Evolutionary conservation across 352 stramenopile genomes (phyloP).

Genomic region (Pythium chondricola): DNA sequence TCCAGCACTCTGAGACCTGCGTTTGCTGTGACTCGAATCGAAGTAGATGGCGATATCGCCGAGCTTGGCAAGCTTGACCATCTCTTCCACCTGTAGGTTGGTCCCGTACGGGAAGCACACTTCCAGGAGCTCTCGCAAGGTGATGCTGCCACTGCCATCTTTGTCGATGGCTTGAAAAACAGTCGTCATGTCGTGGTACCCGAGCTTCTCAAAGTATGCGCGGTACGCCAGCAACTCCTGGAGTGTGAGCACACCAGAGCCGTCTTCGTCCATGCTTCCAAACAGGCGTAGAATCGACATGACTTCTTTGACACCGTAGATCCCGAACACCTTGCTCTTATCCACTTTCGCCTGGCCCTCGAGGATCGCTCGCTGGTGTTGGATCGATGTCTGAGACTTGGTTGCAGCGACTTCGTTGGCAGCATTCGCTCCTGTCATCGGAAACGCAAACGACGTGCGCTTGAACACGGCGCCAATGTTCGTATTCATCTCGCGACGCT

Average conservation of each 20-base stretch:
- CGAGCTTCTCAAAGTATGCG: constrained; percentile 58
- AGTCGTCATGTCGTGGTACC: constrained; percentile 49
- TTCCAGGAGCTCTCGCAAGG: constrained; percentile 49
- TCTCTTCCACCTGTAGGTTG: constrained; percentile 50
- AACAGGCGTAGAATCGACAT: constrained; percentile 76
- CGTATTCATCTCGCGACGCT: constrained; percentile 52
- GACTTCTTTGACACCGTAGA: constrained; percentile 60
- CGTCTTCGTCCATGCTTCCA: constrained; percentile 64
- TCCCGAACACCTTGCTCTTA: constrained; percentile 46
- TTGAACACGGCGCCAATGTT: constrained; percentile 73
- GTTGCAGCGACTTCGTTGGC: neutral
- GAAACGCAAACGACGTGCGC: constrained; percentile 44
- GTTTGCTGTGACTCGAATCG: constrained; percentile 11
- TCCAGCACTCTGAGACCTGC: neutral
- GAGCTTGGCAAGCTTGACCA: constrained; percentile 65
- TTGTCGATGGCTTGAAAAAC: constrained; percentile 72
- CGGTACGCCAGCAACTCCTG: constrained; percentile 49
- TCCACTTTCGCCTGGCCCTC: constrained; percentile 16
- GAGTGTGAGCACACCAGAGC: constrained; percentile 49
- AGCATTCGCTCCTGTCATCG: neutral
- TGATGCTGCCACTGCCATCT: constrained; percentile 48
- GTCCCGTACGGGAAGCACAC: constrained; percentile 66
- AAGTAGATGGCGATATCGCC: constrained; percentile 48
- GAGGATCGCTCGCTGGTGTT: constrained; percentile 3
- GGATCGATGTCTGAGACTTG: neutral